Conservation (phyloP, 169 alveolate species). For the Eimeria tenella region DNA sequence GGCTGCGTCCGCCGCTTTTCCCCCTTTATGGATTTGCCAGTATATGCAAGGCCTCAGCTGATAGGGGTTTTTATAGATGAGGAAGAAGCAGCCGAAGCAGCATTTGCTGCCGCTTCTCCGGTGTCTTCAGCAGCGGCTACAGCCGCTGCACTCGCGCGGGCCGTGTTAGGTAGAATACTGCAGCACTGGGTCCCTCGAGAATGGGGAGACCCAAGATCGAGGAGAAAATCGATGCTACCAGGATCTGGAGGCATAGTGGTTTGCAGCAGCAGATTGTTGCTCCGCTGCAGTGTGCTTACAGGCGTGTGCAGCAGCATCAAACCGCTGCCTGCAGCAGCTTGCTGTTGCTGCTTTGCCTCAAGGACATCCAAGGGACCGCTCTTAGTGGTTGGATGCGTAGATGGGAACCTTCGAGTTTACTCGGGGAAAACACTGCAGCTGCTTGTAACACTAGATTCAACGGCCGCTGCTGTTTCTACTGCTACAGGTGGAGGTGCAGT, state of each 20-base stretch:
- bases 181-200: constrained; percentile 34
- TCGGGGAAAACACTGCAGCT: constrained; percentile 48
- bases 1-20: constrained; percentile 60
- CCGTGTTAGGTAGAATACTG: constrained; percentile 9
- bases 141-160: constrained; percentile 54
- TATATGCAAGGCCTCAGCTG: constrained; percentile 6
- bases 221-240: constrained; percentile 3
- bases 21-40: constrained; percentile 24
- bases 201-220: constrained; percentile 20
- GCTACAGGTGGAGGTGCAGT: not conserved
- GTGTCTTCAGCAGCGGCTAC: constrained; percentile 40
- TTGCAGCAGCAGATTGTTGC: constrained; percentile 33
- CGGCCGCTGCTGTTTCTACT: not conserved
- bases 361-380: constrained; percentile 47
- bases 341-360: constrained; percentile 60
- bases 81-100: constrained; percentile 63
- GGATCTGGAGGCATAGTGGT: constrained; percentile 68
- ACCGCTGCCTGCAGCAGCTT: constrained; percentile 46
- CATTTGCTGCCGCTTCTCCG: constrained; percentile 42
- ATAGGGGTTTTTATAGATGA: constrained; percentile 35
- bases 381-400: constrained; percentile 40
- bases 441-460: constrained; percentile 2
- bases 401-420: constrained; percentile 14
- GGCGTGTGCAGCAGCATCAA: constrained; percentile 64
- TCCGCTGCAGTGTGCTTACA: constrained; percentile 53